Base-by-base conservation (phyloP, 2,329 filamentous ascomycete genomes). In the Alternaria sp. region DNA sequence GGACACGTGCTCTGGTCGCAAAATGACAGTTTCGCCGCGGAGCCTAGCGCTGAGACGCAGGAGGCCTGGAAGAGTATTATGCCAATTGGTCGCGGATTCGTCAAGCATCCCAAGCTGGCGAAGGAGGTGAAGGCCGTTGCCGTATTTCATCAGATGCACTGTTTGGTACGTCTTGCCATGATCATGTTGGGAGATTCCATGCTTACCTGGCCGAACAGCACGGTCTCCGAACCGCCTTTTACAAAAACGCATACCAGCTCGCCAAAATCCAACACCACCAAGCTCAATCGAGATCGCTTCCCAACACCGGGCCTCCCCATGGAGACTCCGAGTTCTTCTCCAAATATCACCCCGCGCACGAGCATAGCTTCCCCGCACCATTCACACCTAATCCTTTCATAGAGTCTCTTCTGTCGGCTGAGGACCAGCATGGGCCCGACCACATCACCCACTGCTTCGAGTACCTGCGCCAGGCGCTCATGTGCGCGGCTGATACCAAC, bases 1-100 rank as follows among this genome's bases (percentile, higher is more conserved):
- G 26, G 36, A 13, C 39, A 59, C 26, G 44, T 61, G 28, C 41
- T 51, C 10, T 62, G 52, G 52, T 33, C 41, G 2, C n/a, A 37
- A 6, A 62, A 62, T 26, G 82, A 84, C 41, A 86, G 80, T 52
- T 82, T 88, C 62, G 77, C 77, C 31, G 76, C 77, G 52, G 83
- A 81, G 63, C 68, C 73, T 34, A 64, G 59, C 8, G 53, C 44
- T 5, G 83, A 81, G 63, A 65, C 37, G 4, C 41, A 54, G 11
- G 42, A 49, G 14, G 45, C 54, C 28, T 54, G 50, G 41, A n/a
- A 26, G 14, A 41, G 40, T 7, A 24, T 62, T 17, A 59, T 62
- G 21, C 56, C 60, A 0, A 26, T 37, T 21, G 56, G 56, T 5
- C 34, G 49, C 33, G 60, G 56, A 2, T 59, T 55, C 17, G 31